Conservation (phyloP, 306 rosid genomes). For the Elaeagnus macrophylla region DNA sequence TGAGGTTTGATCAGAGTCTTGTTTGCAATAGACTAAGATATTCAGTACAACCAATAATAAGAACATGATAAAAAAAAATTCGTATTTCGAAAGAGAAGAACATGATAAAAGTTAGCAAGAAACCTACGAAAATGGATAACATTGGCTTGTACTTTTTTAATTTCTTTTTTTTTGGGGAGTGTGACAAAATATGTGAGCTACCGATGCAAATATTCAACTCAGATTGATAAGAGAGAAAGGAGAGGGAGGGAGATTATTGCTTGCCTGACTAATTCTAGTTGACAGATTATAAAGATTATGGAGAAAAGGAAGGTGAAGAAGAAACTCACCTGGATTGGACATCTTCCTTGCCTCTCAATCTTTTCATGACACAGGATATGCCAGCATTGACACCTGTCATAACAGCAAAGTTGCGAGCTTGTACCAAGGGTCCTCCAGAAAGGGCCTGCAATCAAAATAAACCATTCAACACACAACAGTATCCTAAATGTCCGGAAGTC, state of each 20-base stretch:
- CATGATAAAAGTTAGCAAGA: no score
- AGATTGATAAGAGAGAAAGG: no score
- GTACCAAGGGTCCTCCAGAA: slow-evolving; percentile 77
- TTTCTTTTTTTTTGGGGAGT: no score
- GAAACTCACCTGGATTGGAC: slow-evolving; percentile 69
- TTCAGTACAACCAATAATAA: no score
- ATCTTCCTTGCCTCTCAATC: slow-evolving; percentile 93
- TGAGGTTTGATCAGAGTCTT: no score
- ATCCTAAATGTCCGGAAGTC: no score
- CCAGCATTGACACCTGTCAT: slow-evolving; percentile 99
- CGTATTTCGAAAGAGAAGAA: no score
- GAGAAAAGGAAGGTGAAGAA: not conserved
- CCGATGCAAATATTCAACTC: no score
- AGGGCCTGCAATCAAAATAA: slow-evolving; percentile 51
- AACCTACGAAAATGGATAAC: not conserved
- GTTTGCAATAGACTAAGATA: no score
- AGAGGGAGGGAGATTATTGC: not conserved
- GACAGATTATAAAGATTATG: not conserved
- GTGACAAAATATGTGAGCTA: no score
- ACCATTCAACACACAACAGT: no score
- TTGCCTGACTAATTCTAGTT: not conserved
- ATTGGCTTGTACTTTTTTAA: not conserved
- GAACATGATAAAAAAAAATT: no score
- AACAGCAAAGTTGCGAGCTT: slow-evolving; percentile 96
- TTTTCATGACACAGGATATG: slow-evolving; percentile 78